Evolutionary conservation across 805 yeast genomes (phyloP).

Genomic region (Yamadazyma olivae): DNA sequence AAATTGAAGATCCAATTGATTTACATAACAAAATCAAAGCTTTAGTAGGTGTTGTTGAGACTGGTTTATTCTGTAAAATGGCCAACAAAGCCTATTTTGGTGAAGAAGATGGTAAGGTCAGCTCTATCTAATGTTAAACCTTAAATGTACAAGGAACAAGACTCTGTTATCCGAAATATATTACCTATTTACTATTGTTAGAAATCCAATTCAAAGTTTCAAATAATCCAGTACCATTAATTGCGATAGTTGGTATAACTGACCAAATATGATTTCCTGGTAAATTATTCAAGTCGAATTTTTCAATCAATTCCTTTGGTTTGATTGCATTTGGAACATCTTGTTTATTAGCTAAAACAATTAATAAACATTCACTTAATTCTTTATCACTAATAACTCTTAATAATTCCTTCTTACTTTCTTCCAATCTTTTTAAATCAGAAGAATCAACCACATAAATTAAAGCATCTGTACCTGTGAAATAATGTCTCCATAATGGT

Average conservation of each 20-base stretch:
- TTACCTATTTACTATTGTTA: constrained; percentile 43
- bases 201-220: constrained; percentile 89
- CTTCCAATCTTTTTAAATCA: constrained; percentile 68
- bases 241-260: constrained; percentile 87
- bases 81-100: constrained; percentile 88
- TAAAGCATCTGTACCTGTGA: constrained; percentile 88
- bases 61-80: constrained; percentile 79
- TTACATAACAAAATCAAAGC: constrained; percentile 68
- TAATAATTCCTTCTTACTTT: constrained; percentile 72
- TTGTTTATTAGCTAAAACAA: constrained; percentile 88
- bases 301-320: constrained; percentile 77
- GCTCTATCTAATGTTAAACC: constrained; percentile 3
- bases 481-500: constrained; percentile 94
- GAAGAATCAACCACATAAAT: constrained; percentile 88
- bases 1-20: constrained; percentile 46
- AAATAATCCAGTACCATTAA: constrained; percentile 83
- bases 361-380: constrained; percentile 71
- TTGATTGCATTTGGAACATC: constrained; percentile 69
- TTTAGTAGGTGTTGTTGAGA: constrained; percentile 92
- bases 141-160: background rate
- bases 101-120: constrained; percentile 63
- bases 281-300: constrained; percentile 58
- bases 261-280: constrained; percentile 77
- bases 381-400: constrained; percentile 81
- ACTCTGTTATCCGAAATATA: background rate